Evolutionary conservation across 1,284 basidiomycete genomes (phyloP).

Genomic region (Boletellus deceptivus): DNA sequence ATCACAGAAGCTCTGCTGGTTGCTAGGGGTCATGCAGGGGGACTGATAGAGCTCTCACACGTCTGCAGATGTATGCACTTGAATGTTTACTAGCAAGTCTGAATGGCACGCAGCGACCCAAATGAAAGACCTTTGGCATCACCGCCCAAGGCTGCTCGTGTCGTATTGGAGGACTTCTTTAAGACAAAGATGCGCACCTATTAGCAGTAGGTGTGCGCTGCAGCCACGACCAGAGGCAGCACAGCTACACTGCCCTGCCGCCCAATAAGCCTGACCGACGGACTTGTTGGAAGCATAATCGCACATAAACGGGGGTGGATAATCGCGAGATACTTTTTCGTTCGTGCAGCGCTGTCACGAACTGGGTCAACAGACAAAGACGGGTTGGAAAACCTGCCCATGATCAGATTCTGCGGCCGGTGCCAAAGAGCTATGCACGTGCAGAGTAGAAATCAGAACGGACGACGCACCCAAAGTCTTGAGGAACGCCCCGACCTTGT

Average conservation of each 20-base stretch:
- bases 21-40: neutral
- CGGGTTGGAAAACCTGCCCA: slow-evolving; percentile 68
- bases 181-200: too few relatives aligned
- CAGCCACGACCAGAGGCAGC: neutral
- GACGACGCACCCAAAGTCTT: slow-evolving; percentile 62
- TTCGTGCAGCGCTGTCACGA: slow-evolving; percentile 71
- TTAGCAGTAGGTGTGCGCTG: too few relatives aligned
- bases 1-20: neutral
- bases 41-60: too few relatives aligned
- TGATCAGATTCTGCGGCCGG: slow-evolving; percentile 60
- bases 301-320: slow-evolving; percentile 93
- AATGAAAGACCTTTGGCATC: too few relatives aligned
- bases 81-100: too few relatives aligned
- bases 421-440: neutral
- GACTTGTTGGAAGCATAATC: slow-evolving; percentile 84
- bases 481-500: slow-evolving; percentile 91
- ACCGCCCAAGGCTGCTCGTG: too few relatives aligned
- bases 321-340: slow-evolving; percentile 66
- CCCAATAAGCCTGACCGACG: slow-evolving; percentile 92
- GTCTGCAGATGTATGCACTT: too few relatives aligned
- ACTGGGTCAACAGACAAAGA: slow-evolving; percentile 97
- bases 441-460: neutral
- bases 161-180: too few relatives aligned
- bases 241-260: slow-evolving; percentile 39
- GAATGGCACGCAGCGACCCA: too few relatives aligned